phyloP scores from a whole-genome alignment of 345 rosid species.

The Corchorus capsularis region DNA sequence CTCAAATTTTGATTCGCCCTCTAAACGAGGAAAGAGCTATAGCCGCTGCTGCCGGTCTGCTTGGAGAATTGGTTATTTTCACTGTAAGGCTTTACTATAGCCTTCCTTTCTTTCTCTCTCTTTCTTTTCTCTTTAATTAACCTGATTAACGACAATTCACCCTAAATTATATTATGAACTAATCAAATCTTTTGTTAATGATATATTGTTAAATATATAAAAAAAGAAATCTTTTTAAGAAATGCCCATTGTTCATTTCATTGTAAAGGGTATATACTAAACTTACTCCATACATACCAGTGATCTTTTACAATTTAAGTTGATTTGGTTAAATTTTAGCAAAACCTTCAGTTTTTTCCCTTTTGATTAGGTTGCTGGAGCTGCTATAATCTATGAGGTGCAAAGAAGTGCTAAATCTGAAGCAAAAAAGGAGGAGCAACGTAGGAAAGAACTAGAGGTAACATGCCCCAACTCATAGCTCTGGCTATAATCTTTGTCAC shows the following conservation, averaged over 20 bases:
- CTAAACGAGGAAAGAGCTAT: conserved; percentile 13
- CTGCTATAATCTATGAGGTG: conserved; percentile 43
- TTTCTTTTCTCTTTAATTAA: too few species aligned
- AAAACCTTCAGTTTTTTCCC: background rate
- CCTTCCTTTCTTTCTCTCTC: too few species aligned
- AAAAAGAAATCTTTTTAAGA: too few species aligned
- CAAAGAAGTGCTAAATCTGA: conserved; percentile 54
- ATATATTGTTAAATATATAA: too few species aligned
- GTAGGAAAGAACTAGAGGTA: conserved; percentile 40
- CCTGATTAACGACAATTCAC: too few species aligned
- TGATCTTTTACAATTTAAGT: too few species aligned
- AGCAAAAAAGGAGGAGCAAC: conserved; percentile 48
- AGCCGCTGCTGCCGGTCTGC: conserved; percentile 3
- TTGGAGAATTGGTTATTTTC: conserved; percentile 17
- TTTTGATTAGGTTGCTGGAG: conserved; percentile 46
- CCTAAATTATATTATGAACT: too few species aligned
- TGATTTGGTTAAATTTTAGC: too few species aligned
- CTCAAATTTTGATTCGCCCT: conserved; percentile 1
- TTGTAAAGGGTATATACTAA: too few species aligned
- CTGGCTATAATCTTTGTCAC: background rate
- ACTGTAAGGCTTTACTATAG: background rate
- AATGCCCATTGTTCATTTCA: too few species aligned
- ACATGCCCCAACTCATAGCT: background rate
- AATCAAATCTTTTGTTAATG: too few species aligned
- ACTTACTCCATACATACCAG: too few species aligned